A percentile compares a stretch with the other conserved stretches of the same genome.
These are phyloP conservation scores for Actinomortierella wolfii DNA, from an alignment of 371 early-diverging fungal genomes.

Conservation along the genomic window DNA sequence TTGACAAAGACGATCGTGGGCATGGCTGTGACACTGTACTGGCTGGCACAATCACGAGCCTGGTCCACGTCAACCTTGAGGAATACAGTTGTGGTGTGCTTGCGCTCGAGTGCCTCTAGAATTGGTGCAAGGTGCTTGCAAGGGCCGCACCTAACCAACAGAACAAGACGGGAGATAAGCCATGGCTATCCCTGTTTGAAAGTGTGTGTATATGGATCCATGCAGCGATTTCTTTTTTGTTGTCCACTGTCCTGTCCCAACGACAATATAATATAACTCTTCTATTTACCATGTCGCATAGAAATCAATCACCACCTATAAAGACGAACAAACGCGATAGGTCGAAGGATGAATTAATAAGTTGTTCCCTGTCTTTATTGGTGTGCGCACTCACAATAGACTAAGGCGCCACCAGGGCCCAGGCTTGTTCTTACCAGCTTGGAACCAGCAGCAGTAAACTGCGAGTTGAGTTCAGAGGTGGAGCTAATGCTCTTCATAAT, in stretches of 20 bases:
- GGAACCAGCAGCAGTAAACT: constrained; percentile 25
- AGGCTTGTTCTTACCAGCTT: constrained; percentile 23
- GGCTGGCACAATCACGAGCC: constrained; percentile 31
- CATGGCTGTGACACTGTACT: constrained; percentile 37
- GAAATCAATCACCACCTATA: constrained; percentile 47
- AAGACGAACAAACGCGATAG: too few relatives aligned
- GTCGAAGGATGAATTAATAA: too few relatives aligned
- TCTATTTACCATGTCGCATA: constrained; percentile 41
- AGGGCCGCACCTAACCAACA: constrained; percentile 42
- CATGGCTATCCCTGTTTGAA: too few relatives aligned
- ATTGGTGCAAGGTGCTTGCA: constrained; percentile 44
- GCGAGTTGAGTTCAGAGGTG: constrained; percentile 14
- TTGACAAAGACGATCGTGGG: constrained; percentile 46
- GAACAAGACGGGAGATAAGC: too few relatives aligned
- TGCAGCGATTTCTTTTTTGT: too few relatives aligned
- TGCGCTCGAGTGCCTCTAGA: constrained; percentile 38
- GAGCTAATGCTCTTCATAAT: constrained; percentile 25
- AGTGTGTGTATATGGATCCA: too few relatives aligned
- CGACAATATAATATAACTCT: too few relatives aligned
- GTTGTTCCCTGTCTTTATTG: too few relatives aligned
- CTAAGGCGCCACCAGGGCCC: too few relatives aligned
- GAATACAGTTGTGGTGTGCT: constrained; percentile 39
- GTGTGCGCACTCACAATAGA: too few relatives aligned
- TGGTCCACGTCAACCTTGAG: constrained; percentile 49
- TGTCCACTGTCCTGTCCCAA: too few relatives aligned